Conservation (phyloP, 768 basidiomycete genomes). For the Lanmaoa pseudosensibilis region DNA sequence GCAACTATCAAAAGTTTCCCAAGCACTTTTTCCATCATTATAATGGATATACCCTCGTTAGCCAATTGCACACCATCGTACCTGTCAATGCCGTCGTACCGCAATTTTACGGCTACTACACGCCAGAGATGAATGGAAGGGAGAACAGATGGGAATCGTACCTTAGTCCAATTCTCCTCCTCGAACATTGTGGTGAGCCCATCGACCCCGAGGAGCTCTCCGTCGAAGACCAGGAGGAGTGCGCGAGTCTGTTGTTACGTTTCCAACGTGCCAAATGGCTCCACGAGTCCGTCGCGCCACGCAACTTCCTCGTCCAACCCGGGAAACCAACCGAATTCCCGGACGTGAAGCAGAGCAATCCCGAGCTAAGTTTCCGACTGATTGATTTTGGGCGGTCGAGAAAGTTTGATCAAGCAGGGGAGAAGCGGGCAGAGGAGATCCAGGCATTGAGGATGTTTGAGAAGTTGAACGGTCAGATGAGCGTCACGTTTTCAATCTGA, state of each 20-base stretch:
- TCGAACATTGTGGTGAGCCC: constrained; percentile 48
- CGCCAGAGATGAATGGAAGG: constrained; percentile 11
- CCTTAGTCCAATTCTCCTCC: constrained; percentile 43
- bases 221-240: constrained; percentile 42
- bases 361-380: constrained; percentile 42
- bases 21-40: constrained; percentile 30
- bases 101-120: constrained; percentile 66
- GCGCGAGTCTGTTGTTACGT: constrained; percentile 39
- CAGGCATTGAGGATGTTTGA: constrained; percentile 7
- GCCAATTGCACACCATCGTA: constrained; percentile 40
- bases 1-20: constrained; percentile 29
- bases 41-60: constrained; percentile 24
- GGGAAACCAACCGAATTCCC: constrained; percentile 38
- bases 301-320: constrained; percentile 46
- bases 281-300: constrained; percentile 43
- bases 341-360: not conserved
- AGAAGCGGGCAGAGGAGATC: constrained; percentile 10
- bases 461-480: not conserved
- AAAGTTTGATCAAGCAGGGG: not conserved
- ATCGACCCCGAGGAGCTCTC: constrained; percentile 31
- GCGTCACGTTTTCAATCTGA: not conserved
- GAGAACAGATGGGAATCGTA: not conserved
- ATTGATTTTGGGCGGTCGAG: constrained; percentile 51
- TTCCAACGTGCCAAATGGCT: constrained; percentile 40
- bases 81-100: constrained; percentile 55